Conservation (phyloP, 257 asterid genomes). For the Forsythia viridissima region DNA sequence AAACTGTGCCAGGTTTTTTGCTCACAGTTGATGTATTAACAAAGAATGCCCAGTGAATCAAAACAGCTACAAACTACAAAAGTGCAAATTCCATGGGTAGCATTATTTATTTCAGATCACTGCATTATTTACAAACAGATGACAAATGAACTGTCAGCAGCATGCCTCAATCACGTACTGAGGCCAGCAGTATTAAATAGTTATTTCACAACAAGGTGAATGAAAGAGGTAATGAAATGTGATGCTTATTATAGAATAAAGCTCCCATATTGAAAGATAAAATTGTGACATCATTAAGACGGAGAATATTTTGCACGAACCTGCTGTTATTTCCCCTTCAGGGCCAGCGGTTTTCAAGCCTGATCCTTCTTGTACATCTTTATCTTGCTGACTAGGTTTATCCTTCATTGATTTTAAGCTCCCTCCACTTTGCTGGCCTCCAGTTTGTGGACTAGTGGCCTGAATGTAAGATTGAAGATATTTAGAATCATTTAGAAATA, state of each 20-base stretch:
- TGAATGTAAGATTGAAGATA: slow-evolving; percentile 28
- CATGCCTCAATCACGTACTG: background rate
- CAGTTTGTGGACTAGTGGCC: slow-evolving; percentile 97
- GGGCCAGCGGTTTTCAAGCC: slow-evolving; percentile 86
- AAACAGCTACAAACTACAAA: background rate
- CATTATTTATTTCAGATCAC: background rate
- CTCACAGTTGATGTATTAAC: background rate
- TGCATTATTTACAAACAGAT: background rate
- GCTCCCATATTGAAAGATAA: background rate
- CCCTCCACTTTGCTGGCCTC: slow-evolving; percentile 77
- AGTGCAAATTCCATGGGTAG: background rate
- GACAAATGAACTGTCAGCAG: background rate
- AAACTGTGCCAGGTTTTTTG: background rate
- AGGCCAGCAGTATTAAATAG: background rate
- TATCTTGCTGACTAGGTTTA: slow-evolving; percentile 67
- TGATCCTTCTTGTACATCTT: slow-evolving; percentile 77
- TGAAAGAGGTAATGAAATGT: background rate
- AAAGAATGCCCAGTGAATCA: background rate
- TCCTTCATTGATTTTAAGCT: slow-evolving; percentile 87
- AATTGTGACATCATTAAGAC: background rate
- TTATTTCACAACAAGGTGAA: background rate
- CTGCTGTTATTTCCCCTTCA: slow-evolving; percentile 97
- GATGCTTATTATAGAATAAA: background rate
- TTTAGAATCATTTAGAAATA: slow-evolving; percentile 3
- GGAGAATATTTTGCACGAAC: slow-evolving; percentile 34